Base-by-base conservation (phyloP, 441 rosid species). In the Erodium moschatum region DNA sequence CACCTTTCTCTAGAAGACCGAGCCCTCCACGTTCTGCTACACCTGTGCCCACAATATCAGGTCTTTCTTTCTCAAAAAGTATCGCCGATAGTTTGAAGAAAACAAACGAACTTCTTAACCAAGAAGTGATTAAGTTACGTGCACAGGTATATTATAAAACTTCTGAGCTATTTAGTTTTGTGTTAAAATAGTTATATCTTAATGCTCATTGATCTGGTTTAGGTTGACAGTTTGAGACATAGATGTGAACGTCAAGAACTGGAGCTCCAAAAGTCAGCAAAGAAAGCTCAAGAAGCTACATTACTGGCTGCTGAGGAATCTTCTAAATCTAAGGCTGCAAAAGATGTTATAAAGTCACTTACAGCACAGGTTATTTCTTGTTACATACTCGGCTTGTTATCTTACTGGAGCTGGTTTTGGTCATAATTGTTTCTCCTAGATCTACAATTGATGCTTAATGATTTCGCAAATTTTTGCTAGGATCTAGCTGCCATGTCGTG, bases 1-100 rank as follows among this genome's bases (percentile, higher is more conserved):
- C 99, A 54, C 99, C 97, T 79, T 90, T 95, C 83, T 91, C 97
- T 19, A 85, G 94, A 81, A 90, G 87, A 77, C 84, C 97, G 64
- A 92, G 99, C 71, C 98, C 99, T 19, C 97, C 98, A 63, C 95
- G 97, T 68, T 95, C 92, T 68, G 91, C 91, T 18, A 95, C 99
- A 33, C 98, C 98, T 58, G 84, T 95, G 72, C 97, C 97, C 67
- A 88, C 91, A 5, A 82, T 86, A 9, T 79, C 87, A 7, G 97
- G 98, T 54, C 89, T 95, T 73, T 85, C 85, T 20, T 91, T 91
- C 64, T 89, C 97, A 12, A 89, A 87, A 78, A 90, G 87, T 76
- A 76, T 89, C 64, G 72, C 87, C 11, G 96, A 90, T 79, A 86
- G 97, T 79, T 81, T 92, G 85, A 95, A 89, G 89, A 95, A 92